A percentile compares a stretch with the other conserved stretches of the same genome.
Evolutionary conservation across 352 stramenopile species (phyloP).

Genomic region (Phytophthora pinifolia): DNA sequence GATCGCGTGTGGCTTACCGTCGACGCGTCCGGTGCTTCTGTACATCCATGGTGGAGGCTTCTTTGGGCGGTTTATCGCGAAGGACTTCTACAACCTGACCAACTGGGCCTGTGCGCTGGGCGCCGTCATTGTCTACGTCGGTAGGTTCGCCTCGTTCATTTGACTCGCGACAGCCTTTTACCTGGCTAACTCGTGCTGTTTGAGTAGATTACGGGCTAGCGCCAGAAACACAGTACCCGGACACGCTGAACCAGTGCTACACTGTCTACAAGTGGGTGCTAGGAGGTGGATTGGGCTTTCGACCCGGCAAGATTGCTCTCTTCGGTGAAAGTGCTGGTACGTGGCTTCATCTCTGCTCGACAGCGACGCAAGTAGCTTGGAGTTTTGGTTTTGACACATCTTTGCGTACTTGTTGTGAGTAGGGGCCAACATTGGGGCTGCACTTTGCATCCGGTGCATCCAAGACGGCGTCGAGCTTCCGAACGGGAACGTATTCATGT

Average conservation of each 20-base stretch:
- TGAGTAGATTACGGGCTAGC: slow-evolving; percentile 76
- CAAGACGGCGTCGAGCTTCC: slow-evolving; percentile 71
- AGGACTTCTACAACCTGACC: slow-evolving; percentile 79
- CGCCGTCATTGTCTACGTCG: slow-evolving; percentile 87
- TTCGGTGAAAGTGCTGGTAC: slow-evolving; percentile 86
- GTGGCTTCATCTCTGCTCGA: slow-evolving; percentile 9
- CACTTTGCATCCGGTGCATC: slow-evolving; percentile 84
- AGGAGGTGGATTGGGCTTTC: slow-evolving; percentile 69
- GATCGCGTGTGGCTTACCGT: slow-evolving; percentile 70
- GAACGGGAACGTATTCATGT: slow-evolving; percentile 86
- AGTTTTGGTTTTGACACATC: neutral
- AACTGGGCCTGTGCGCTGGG: slow-evolving; percentile 67
- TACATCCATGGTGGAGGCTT: slow-evolving; percentile 90
- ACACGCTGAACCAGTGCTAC: slow-evolving; percentile 75
- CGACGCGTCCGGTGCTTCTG: slow-evolving; percentile 67
- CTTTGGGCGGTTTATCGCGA: slow-evolving; percentile 87
- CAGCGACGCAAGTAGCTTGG: too few relatives aligned
- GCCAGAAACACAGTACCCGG: slow-evolving; percentile 82
- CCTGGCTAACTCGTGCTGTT: slow-evolving; percentile 6
- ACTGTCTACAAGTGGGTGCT: slow-evolving; percentile 88
- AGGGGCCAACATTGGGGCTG: slow-evolving; percentile 87
- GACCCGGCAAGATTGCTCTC: slow-evolving; percentile 61
- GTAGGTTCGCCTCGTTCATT: slow-evolving; percentile 33
- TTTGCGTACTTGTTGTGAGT: slow-evolving; percentile 4
- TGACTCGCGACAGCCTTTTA: neutral